These are phyloP conservation scores for Stramenopiles sp. DNA, from an alignment of 352 stramenopile species.

Conservation along the genomic window DNA sequence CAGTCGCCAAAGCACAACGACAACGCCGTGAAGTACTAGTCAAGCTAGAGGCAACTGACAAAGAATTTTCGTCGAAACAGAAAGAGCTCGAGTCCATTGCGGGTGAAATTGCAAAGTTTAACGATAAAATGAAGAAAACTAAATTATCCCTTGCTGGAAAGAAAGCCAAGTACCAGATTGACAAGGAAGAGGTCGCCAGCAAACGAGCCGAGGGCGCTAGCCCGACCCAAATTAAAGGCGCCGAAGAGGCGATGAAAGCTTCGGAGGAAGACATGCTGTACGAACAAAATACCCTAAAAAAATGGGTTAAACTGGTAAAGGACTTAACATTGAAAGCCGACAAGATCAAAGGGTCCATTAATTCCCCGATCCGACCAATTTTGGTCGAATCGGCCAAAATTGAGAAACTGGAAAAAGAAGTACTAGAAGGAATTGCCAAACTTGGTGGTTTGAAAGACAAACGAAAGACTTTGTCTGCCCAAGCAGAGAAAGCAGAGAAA, in stretches of 20 bases:
- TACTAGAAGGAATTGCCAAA: too few relatives aligned
- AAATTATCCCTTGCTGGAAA: background rate
- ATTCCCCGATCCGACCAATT: slow-evolving; percentile 1
- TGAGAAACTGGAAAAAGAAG: background rate
- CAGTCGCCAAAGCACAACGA: too few relatives aligned
- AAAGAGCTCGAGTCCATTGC: background rate
- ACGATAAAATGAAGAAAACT: background rate
- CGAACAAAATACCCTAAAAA: background rate
- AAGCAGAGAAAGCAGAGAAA: too few relatives aligned
- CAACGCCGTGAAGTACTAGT: background rate
- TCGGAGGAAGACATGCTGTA: background rate
- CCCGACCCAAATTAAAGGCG: background rate
- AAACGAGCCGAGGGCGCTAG: background rate
- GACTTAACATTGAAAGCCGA: background rate
- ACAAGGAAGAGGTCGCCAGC: background rate
- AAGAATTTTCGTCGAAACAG: background rate
- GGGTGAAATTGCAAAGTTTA: background rate
- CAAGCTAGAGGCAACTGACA: background rate
- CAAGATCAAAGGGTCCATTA: background rate
- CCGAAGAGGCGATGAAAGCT: background rate
- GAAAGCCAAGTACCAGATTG: background rate
- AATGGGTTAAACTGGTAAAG: background rate
- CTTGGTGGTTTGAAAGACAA: too few relatives aligned
- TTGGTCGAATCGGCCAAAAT: background rate
- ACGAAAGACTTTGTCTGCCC: too few relatives aligned